phyloP scores from a whole-genome alignment of 2,329 filamentous ascomycete genomes.

The Botrytis aclada region DNA sequence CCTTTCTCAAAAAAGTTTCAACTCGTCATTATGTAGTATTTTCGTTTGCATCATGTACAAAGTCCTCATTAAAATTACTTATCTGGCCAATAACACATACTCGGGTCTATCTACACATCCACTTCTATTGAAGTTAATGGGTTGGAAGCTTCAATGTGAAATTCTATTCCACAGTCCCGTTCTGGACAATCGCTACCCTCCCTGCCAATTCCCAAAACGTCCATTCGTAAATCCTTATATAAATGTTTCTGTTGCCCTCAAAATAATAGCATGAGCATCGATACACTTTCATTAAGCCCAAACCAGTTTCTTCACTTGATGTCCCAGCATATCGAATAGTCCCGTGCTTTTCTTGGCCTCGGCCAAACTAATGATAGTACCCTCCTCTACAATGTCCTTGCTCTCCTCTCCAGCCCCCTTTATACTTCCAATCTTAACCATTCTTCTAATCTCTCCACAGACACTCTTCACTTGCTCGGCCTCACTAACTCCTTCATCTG shows the following conservation, averaged over 20 bases:
- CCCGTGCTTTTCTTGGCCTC: slow-evolving; percentile 88
- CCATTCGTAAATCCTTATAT: not conserved
- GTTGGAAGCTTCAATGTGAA: not conserved
- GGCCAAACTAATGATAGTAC: slow-evolving; percentile 75
- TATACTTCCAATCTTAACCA: slow-evolving; percentile 51
- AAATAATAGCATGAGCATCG: not conserved
- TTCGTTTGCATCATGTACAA: not conserved
- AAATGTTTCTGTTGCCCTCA: not conserved
- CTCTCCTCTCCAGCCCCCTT: slow-evolving; percentile 40
- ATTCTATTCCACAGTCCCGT: not conserved
- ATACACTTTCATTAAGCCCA: slow-evolving; percentile 52
- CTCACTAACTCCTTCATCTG: slow-evolving; percentile 31
- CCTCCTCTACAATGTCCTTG: slow-evolving; percentile 50
- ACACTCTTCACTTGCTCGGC: slow-evolving; percentile 34
- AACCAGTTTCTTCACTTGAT: slow-evolving; percentile 90
- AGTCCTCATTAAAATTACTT: not conserved
- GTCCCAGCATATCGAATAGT: slow-evolving; percentile 79
- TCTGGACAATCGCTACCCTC: not conserved
- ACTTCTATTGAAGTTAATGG: not conserved
- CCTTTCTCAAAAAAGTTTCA: not conserved
- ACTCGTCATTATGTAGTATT: not conserved
- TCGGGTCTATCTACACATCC: not conserved
- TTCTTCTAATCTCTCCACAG: slow-evolving; percentile 38
- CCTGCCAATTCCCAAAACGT: not conserved
- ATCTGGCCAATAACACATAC: not conserved